Percentiles rank a stretch among this genome's conserved stretches.
Conservation (phyloP, 441 rosid species). For the Manihot esculenta region DNA sequence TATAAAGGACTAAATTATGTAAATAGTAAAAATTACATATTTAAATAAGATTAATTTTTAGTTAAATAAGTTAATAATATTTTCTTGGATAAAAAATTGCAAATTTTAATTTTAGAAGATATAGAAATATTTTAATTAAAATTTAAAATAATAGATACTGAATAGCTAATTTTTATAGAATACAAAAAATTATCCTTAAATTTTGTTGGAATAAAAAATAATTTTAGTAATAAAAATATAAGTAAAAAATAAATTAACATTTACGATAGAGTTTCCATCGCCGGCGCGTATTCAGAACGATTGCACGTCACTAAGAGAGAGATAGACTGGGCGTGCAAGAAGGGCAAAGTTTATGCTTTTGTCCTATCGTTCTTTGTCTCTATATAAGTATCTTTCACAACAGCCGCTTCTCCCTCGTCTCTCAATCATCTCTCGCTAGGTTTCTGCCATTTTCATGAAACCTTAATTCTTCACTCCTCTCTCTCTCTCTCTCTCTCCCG, state of each 20-base stretch:
- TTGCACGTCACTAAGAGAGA: conserved; percentile 26
- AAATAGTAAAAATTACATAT: no score
- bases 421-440: background rate
- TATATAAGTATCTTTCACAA: background rate
- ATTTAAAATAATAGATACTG: no score
- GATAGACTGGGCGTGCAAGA: background rate
- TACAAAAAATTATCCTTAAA: no score
- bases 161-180: no score
- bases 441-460: background rate
- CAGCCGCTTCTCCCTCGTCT: background rate
- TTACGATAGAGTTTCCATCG: background rate
- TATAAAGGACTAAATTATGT: no score
- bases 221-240: background rate
- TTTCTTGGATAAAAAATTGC: no score
- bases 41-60: no score
- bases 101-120: no score
- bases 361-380: background rate
- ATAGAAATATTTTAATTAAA: no score
- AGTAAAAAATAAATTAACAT: background rate
- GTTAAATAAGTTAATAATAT: no score
- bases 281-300: conserved; percentile 14
- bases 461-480: background rate
- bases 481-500: background rate
- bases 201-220: background rate
- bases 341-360: conserved; percentile 9